A percentile compares a stretch with the other conserved stretches of the same genome.
These are phyloP conservation scores for Shiraia sp. DNA, from an alignment of 2,329 filamentous ascomycete genomes.

Conservation along the genomic window DNA sequence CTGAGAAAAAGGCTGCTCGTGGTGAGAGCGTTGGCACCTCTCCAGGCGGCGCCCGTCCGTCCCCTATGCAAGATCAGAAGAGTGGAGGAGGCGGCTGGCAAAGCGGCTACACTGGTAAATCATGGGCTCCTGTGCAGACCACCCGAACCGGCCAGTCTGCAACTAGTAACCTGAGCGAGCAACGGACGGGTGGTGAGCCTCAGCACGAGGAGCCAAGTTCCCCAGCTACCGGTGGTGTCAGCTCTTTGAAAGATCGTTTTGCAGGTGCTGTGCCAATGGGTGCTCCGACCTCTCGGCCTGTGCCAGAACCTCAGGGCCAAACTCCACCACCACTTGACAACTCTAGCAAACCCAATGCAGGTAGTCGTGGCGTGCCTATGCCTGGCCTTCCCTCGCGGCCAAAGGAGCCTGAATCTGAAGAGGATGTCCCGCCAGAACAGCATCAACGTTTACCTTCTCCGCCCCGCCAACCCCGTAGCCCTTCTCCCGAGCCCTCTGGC, in stretches of 20 bases:
- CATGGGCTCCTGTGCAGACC: conserved; percentile 83
- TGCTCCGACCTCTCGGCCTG: conserved; percentile 50
- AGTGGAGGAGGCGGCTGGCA: conserved; percentile 82
- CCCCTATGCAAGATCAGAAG: conserved; percentile 58
- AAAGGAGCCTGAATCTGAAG: conserved; percentile 47
- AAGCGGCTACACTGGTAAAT: conserved; percentile 88
- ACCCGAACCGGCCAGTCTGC: conserved; percentile 69
- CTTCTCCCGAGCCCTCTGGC: conserved; percentile 58
- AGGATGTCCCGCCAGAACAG: conserved; percentile 59
- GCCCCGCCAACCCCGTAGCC: conserved; percentile 45
- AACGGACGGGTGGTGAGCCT: conserved; percentile 64
- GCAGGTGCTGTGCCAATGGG: conserved; percentile 68
- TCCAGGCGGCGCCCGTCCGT: conserved; percentile 26
- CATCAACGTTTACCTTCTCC: conserved; percentile 51
- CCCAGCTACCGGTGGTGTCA: conserved; percentile 64
- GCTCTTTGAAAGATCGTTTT: conserved; percentile 80
- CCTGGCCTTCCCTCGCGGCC: conserved; percentile 72
- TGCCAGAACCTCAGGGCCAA: conserved; percentile 48
- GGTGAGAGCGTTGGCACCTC: conserved; percentile 58
- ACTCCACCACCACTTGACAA: conserved; percentile 67
- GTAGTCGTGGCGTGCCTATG: conserved; percentile 69
- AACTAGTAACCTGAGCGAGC: conserved; percentile 56
- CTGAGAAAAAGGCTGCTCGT: conserved; percentile 91
- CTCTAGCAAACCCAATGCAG: conserved; percentile 68
- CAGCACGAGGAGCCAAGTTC: conserved; percentile 57